Percentiles rank a stretch among this genome's conserved stretches.
Conservation (phyloP, 116 monocot species). For the Cymodocea nodosa region DNA sequence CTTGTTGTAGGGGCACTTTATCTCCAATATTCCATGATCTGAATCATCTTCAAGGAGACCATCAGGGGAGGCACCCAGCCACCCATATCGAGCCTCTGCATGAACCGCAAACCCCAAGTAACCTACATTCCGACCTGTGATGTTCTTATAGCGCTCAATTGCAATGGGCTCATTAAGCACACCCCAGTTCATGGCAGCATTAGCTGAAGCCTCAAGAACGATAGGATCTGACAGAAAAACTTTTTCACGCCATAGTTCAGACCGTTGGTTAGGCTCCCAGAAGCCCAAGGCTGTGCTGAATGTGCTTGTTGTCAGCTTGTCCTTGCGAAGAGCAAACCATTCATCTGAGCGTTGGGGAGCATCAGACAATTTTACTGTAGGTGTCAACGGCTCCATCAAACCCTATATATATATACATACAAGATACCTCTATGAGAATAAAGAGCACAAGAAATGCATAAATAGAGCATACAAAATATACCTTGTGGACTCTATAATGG, state of each 20-base stretch:
- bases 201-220: constrained; percentile 28
- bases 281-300: constrained; percentile 92
- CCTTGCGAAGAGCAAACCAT: constrained; percentile 86
- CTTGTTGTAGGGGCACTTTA: constrained; percentile 93
- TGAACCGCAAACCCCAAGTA: constrained; percentile 67
- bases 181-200: constrained; percentile 91
- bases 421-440: not conserved
- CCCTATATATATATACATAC: too few relatives aligned
- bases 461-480: not conserved
- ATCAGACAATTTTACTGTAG: constrained; percentile 21
- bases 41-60: constrained; percentile 38
- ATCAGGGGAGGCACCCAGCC: constrained; percentile 92
- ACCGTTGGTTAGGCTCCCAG: constrained; percentile 65
- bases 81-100: constrained; percentile 38
- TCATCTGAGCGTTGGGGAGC: constrained; percentile 78
- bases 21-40: constrained; percentile 70
- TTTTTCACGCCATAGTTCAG: constrained; percentile 78
- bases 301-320: constrained; percentile 84
- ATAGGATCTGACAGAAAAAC: constrained; percentile 33
- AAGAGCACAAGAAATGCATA: constrained; percentile 5
- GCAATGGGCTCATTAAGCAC: constrained; percentile 41
- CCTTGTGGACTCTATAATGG: not conserved
- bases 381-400: too few relatives aligned
- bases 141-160: constrained; percentile 64
- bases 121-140: constrained; percentile 63